These are phyloP conservation scores for Tuber indicum DNA, from an alignment of 495 filamentous ascomycete genomes.

Conservation along the genomic window DNA sequence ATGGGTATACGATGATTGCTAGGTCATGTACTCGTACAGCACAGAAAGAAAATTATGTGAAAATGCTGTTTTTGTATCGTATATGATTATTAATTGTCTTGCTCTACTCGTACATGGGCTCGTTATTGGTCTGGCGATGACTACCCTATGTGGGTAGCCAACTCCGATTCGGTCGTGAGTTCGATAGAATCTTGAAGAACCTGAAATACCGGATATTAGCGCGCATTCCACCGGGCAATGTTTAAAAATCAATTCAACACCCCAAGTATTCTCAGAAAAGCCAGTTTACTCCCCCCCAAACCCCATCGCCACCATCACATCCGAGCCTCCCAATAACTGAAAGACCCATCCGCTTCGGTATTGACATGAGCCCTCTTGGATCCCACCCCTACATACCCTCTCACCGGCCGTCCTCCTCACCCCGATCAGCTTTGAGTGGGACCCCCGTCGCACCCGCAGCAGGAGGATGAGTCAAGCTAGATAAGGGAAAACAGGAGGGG, in stretches of 20 bases:
- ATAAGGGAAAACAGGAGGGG: not conserved
- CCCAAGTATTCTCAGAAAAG: not conserved
- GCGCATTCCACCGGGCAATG: not conserved
- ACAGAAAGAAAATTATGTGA: no score
- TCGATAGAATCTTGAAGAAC: not conserved
- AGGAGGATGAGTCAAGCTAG: not conserved
- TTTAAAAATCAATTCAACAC: not conserved
- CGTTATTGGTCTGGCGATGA: no score
- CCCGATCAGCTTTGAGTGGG: not conserved
- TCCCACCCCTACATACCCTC: not conserved
- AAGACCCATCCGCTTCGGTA: not conserved
- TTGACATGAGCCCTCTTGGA: not conserved
- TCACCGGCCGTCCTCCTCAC: not conserved
- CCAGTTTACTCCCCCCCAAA: not conserved
- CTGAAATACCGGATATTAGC: not conserved
- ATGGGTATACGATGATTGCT: no score
- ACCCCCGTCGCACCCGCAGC: not conserved
- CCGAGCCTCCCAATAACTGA: not conserved
- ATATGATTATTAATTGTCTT: no score
- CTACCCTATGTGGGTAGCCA: no score
- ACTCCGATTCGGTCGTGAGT: no score
- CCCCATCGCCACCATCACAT: slow-evolving; percentile 2
- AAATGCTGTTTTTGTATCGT: no score
- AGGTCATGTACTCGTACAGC: no score
- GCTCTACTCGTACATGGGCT: no score